These are phyloP conservation scores for Pseudocercospora pini-densiflorae DNA, from an alignment of 2,329 filamentous ascomycete genomes.

Conservation along the genomic window DNA sequence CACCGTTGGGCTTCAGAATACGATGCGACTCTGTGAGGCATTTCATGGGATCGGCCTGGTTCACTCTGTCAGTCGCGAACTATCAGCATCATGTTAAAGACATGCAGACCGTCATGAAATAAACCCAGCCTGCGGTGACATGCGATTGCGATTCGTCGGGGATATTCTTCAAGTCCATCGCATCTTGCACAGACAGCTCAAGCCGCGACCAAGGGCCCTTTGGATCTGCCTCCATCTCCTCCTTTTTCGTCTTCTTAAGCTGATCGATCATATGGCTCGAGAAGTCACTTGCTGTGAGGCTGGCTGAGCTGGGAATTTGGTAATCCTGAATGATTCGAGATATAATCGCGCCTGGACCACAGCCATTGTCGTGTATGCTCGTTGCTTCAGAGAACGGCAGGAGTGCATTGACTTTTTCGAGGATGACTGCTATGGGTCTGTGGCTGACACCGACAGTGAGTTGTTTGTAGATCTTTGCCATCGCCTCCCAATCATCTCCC, in stretches of 20 bases:
- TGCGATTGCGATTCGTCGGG: conserved; percentile 32
- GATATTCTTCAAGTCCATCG: conserved; percentile 34
- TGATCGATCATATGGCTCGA: conserved; percentile 38
- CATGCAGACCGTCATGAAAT: conserved; percentile 35
- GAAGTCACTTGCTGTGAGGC: conserved; percentile 37
- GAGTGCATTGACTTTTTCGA: conserved; percentile 32
- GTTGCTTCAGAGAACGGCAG: conserved; percentile 35
- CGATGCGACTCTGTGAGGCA: conserved; percentile 33
- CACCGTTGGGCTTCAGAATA: conserved; percentile 33
- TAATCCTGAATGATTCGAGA: conserved; percentile 32
- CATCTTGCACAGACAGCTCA: conserved; percentile 31
- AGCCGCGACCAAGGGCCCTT: conserved; percentile 34
- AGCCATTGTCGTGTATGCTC: conserved; percentile 40
- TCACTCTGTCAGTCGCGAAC: conserved; percentile 17
- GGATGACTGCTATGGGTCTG: conserved; percentile 31
- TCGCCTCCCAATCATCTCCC: conserved; percentile 32
- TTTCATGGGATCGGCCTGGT: conserved; percentile 19
- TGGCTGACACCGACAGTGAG: conserved; percentile 23
- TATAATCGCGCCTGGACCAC: conserved; percentile 38
- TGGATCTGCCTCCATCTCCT: conserved; percentile 21
- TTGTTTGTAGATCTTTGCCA: conserved; percentile 31
- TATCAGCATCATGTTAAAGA: conserved; percentile 16
- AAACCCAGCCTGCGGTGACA: conserved; percentile 39
- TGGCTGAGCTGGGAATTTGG: conserved; percentile 25
- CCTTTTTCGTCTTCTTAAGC: conserved; percentile 22